Evolutionary conservation across 805 yeast species (phyloP).

Genomic region (Hanseniaspora thailandica): DNA sequence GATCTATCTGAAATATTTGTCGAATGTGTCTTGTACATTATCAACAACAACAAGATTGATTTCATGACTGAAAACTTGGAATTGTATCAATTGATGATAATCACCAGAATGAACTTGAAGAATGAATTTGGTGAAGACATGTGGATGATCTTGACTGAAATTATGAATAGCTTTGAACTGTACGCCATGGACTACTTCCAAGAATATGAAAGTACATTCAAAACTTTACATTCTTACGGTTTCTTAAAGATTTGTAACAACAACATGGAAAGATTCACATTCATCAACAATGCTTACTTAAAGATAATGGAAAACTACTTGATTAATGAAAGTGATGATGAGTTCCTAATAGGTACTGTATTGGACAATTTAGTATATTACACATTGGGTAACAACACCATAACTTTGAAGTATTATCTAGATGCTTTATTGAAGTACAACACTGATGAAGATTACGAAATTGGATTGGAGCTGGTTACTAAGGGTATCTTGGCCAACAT

Average conservation of each 20-base stretch:
- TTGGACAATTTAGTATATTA: constrained; percentile 27
- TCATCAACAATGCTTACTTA: constrained; percentile 23
- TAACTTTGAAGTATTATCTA: constrained; percentile 19
- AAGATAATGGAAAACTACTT: constrained; percentile 17
- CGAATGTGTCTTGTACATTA: constrained; percentile 49
- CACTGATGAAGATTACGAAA: constrained; percentile 15
- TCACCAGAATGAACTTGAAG: constrained; percentile 37
- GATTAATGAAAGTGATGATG: constrained; percentile 23
- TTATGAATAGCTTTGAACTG: constrained; percentile 44
- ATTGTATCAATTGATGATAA: constrained; percentile 43
- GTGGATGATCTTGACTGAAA: constrained; percentile 42
- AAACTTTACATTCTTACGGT: constrained; percentile 41
- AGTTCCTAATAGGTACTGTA: constrained; percentile 31
- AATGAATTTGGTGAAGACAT: constrained; percentile 38
- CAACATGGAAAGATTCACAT: constrained; percentile 21
- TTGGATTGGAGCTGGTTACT: constrained; percentile 36
- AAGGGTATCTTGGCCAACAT: constrained; percentile 55
- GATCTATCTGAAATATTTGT: constrained; percentile 43
- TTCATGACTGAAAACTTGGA: constrained; percentile 55
- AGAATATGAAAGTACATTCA: constrained; percentile 45
- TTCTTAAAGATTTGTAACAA: constrained; percentile 26
- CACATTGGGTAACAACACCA: constrained; percentile 27
- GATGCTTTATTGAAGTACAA: constrained; percentile 19
- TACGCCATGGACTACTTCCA: constrained; percentile 51
- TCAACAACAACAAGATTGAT: constrained; percentile 47